Conservation (phyloP, 1,284 basidiomycete species). For the Ganoderma multipileum region DNA sequence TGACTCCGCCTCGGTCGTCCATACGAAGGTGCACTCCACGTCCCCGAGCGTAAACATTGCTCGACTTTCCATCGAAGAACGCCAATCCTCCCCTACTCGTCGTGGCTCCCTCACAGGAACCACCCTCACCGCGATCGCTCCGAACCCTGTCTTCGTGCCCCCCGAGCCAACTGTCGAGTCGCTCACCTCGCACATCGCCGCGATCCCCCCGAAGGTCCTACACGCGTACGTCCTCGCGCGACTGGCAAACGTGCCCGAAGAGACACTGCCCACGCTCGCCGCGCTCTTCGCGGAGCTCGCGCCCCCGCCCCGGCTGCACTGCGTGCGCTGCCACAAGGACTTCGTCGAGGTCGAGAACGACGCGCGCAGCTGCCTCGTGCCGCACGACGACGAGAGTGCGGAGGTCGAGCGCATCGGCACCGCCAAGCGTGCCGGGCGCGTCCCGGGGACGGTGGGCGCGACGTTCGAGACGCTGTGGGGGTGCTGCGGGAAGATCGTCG, state of each 20-base stretch:
- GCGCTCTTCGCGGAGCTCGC: slow-evolving; percentile 63
- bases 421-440: slow-evolving; percentile 31
- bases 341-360: slow-evolving; percentile 46
- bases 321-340: slow-evolving; percentile 72
- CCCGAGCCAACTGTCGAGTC: slow-evolving; percentile 45
- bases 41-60: slow-evolving; percentile 33
- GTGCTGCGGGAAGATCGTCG: slow-evolving; percentile 72
- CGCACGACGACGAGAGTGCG: slow-evolving; percentile 61
- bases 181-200: slow-evolving; percentile 57
- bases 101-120: slow-evolving; percentile 23
- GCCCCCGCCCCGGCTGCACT: slow-evolving; percentile 73
- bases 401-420: slow-evolving; percentile 52
- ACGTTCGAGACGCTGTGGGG: slow-evolving; percentile 65
- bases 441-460: slow-evolving; percentile 37
- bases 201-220: slow-evolving; percentile 70
- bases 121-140: slow-evolving; percentile 21
- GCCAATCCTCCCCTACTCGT: slow-evolving; percentile 30
- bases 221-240: slow-evolving; percentile 65
- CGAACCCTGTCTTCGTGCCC: slow-evolving; percentile 25
- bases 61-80: slow-evolving; percentile 35
- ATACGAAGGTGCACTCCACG: slow-evolving; percentile 37
- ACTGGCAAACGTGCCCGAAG: slow-evolving; percentile 42
- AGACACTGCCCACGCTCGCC: slow-evolving; percentile 49
- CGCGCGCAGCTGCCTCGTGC: slow-evolving; percentile 51
- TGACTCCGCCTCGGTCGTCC: slow-evolving; percentile 39